Evolutionary conservation across 441 rosid species (phyloP), one percentile per base, ranked within the genome.

Genomic region (Bocquillonia castaneifolia): DNA sequence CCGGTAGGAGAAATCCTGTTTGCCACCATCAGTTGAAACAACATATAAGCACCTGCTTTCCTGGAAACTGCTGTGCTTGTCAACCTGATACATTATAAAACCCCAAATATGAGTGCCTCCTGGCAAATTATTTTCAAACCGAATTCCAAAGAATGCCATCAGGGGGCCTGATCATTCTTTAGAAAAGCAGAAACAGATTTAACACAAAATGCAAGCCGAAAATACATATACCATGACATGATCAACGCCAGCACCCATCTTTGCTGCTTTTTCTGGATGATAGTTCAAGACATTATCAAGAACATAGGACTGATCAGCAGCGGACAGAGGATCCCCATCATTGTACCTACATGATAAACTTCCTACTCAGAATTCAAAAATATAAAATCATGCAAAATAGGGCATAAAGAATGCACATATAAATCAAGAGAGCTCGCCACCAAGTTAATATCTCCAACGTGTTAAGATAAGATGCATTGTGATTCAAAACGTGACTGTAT

Each of bases 241-340:
- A 66, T 86, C 93, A 23, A 91, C 68, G 72, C 95, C 96, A 7
- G 89, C 68, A 73, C 96, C 95, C 70, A 83, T 77, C 82, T 93
- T 93, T 13, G 36, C 61, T 4, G 80, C 92, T 76, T 85, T 89
- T 29, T 89, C 89, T 5, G 96, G 96, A 81, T 93, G 99, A 77
- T 82, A 79, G 73, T 79, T 79, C 59, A 93, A 74, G 67, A 93
- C 85, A 53, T 81, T 79, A 45, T 89, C 95, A 8, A 88, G 72
- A 7, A 89, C 69, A 55, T 68, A 87, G 2, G 82, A 72, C 64
- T 89, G 88, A 62, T 93, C 92, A 23, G 78, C 84, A 26, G 84
- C 84, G 4, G 94, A 78, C 48, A 91, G 74, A 10, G 84, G 86
- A 74, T 86, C 92, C 52, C 93, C 93, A 75, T 93, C 96, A 57